These are phyloP conservation scores for Yamadazyma akitaensis DNA, from an alignment of 805 yeast species.

Conservation along the genomic window DNA sequence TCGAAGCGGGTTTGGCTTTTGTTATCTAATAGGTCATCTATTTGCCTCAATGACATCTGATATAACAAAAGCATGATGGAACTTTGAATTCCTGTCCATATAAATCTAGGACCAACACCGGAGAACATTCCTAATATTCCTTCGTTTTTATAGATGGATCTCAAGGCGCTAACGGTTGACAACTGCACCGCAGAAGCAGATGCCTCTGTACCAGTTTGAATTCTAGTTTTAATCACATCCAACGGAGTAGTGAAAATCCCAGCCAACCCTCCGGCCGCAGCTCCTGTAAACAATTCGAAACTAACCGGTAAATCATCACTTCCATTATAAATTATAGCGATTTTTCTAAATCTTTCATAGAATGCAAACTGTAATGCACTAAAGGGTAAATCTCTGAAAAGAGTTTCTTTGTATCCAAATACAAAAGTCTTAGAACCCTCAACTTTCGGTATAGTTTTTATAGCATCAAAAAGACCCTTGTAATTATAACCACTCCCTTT, in stretches of 20 bases:
- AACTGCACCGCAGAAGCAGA: conserved; percentile 11
- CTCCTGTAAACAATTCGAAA: conserved; percentile 82
- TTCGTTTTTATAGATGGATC: conserved; percentile 58
- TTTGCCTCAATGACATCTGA: conserved; percentile 65
- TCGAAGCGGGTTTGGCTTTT: not conserved
- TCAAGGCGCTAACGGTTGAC: conserved; percentile 32
- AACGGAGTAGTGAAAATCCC: conserved; percentile 87
- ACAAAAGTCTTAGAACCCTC: conserved; percentile 81
- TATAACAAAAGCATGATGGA: conserved; percentile 89
- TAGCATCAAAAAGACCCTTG: conserved; percentile 68
- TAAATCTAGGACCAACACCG: conserved; percentile 94
- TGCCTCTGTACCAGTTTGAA: conserved; percentile 74
- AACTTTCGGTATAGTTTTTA: conserved; percentile 51
- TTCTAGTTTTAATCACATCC: conserved; percentile 88
- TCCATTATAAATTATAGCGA: conserved; percentile 45
- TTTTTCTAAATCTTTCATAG: conserved; percentile 75
- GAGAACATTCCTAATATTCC: conserved; percentile 80
- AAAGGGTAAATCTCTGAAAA: conserved; percentile 90
- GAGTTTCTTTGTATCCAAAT: conserved; percentile 91
- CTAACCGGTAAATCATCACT: conserved; percentile 49
- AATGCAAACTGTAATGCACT: conserved; percentile 95
- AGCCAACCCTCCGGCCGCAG: conserved; percentile 92
- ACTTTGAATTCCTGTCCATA: conserved; percentile 96
- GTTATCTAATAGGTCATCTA: conserved; percentile 20
- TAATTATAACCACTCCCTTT: conserved; percentile 80